Evolutionary conservation across 179 eudicot genomes (phyloP), one percentile per base, ranked within the genome.

Genomic region (Vitellaria paradoxa): DNA sequence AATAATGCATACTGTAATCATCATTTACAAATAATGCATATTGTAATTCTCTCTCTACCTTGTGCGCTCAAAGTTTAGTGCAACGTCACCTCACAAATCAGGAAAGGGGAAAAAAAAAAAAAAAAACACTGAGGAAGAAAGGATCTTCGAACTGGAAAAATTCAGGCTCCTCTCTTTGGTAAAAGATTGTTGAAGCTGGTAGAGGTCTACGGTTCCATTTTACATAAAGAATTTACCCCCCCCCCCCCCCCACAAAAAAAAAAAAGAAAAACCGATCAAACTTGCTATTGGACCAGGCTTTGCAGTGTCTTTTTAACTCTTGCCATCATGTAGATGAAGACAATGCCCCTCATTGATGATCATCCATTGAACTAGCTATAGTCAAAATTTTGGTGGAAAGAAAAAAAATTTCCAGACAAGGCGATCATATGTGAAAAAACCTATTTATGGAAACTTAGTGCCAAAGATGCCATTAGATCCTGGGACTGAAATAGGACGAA

Each of bases 371-470:
- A 11, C 49, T 11, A 75, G 23, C 70, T n/a, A 72, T 11, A 40
- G 64, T 53, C 78, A 76, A 76, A 76, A 76, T n/a, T 65, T 65
- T 65, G 61, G n/a, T 5, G 9, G 50, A 30, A 49, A 10, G 10
- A 30, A 52, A 30, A 52, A 55, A 9, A 72, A 7, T 24, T 72
- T 56, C 18, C 13, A 13, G 23, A 18, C 7, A n/a, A 63, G 69
- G 68, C 9, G 42, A 65, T 18, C 14, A n/a, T 30, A 64, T 10
- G 65, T 50, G 61, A 30, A 30, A 30, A 47, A 65, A 65, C 15
- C 70, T 70, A 67, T 80, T 86, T 77, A 89, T n/a, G 73, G 82
- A 77, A 88, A 89, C 81, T 93, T 90, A 50, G 88, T 70, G 67
- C 79, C 77, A 71, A 84, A 84, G 65, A 85, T 82, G 52, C 84